A percentile compares a stretch with the other conserved stretches of the same genome.
Conservation (phyloP, 495 filamentous ascomycete species). For the Aspergillus bertholletiae region DNA sequence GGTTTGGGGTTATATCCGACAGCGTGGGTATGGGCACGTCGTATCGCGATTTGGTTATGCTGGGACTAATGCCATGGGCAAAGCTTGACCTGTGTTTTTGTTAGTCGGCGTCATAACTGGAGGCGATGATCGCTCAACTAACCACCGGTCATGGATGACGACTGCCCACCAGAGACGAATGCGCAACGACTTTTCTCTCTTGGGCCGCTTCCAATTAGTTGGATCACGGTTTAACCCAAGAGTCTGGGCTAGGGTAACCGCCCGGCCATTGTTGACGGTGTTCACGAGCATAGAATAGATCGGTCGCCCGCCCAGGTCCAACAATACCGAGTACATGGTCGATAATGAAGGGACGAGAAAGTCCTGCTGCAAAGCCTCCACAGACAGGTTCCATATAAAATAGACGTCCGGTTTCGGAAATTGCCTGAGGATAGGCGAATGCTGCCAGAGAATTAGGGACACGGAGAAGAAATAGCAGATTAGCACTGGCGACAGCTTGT, state of each 20-base stretch:
- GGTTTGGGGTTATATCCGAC: neutral
- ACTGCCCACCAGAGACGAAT: slow-evolving; percentile 32
- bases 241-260: slow-evolving; percentile 25
- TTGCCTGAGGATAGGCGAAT: slow-evolving; percentile 10
- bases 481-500: slow-evolving; percentile 27
- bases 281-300: slow-evolving; percentile 26
- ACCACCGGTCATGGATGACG: slow-evolving; percentile 34
- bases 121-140: slow-evolving; percentile 5
- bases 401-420: slow-evolving; percentile 22
- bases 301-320: slow-evolving; percentile 29
- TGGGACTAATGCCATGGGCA: slow-evolving; percentile 29
- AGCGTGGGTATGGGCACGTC: slow-evolving; percentile 31
- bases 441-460: slow-evolving; percentile 24
- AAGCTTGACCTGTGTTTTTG: slow-evolving; percentile 26
- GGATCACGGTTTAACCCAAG: slow-evolving; percentile 33
- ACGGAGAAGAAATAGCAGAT: slow-evolving; percentile 30
- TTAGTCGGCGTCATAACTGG: neutral
- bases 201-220: slow-evolving; percentile 20
- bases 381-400: slow-evolving; percentile 32
- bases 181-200: slow-evolving; percentile 22
- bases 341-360: slow-evolving; percentile 26
- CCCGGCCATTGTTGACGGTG: slow-evolving; percentile 22
- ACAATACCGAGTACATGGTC: slow-evolving; percentile 22
- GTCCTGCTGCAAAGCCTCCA: slow-evolving; percentile 29
- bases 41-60: slow-evolving; percentile 22